Base-by-base conservation (phyloP, 495 filamentous ascomycete species). In the Penicillium nucicola region DNA sequence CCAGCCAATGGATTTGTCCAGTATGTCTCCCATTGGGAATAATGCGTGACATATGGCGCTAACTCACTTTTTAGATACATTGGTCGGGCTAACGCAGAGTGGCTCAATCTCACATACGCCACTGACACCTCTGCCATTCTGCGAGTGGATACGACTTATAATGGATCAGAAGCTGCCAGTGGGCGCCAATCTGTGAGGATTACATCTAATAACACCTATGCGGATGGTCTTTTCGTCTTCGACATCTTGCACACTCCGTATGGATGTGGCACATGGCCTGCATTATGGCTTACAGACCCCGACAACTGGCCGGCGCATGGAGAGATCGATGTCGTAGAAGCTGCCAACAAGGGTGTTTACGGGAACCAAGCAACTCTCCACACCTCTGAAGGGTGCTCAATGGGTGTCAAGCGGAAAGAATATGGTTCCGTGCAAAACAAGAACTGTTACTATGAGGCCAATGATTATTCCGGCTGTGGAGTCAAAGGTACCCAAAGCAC, bases 281-380 rank as follows among this genome's bases (percentile, higher is more conserved):
- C 75, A 0, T 74, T 85, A 18, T 84, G 81, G 81, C 63, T 84
- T 17, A 78, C 79, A 5, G 79, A 72, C 2, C 76, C 78, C 1
- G 50, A 64, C 11, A 70, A 77, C 22, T 84, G 81, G 81, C 81
- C 80, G 8, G 48, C 41, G 3, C 45, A 71, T 47, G 70, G 71
- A 13, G 71, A 75, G 35, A 75, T 75, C 14, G 70, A 75, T 46
- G 54, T 73, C 15, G 53, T 75, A 34, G 71, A 73, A 45, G 52
- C 59, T 1, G 61, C 63, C 18, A 75, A 75, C 33, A 53, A 56
- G 13, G 68, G 58, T 4, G 65, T 59, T 0, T 48, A 57, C 18
- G 71, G 71, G 12, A 62, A 58, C 35, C 47, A 62, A 32, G 59
- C 66, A 46, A 72, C 71, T 2, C 53, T 75, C 10, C 70, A 75